phyloP scores from a whole-genome alignment of 257 asterid species.

The Plectranthus barbatus region DNA sequence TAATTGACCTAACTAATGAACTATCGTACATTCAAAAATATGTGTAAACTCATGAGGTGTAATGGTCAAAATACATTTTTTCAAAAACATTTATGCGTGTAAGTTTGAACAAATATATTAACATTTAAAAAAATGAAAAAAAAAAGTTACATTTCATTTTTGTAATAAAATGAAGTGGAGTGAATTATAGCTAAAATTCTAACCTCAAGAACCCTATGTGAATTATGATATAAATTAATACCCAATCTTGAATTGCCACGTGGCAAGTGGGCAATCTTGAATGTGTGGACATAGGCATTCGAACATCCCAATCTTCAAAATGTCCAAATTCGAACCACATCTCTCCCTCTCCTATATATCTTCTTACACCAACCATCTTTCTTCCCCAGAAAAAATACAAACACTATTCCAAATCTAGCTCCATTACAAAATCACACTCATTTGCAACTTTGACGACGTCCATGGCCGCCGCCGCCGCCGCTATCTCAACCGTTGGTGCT shows the following conservation, averaged over 20 bases:
- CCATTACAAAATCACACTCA: neutral
- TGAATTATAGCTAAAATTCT: constrained; percentile 6
- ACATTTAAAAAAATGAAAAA: neutral
- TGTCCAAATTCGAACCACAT: constrained; percentile 7
- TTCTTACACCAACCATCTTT: neutral
- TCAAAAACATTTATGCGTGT: no score
- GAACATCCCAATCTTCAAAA: constrained; percentile 9
- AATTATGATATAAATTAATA: neutral
- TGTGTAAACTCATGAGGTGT: no score
- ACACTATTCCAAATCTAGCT: neutral
- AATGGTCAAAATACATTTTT: no score
- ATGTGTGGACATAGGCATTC: constrained; percentile 54
- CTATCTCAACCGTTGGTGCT: constrained; percentile 63
- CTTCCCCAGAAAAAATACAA: neutral
- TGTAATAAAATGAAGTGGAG: constrained; percentile 26
- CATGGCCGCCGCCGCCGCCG: constrained; percentile 55
- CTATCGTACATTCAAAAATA: no score
- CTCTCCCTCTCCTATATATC: constrained; percentile 12
- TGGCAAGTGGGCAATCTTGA: constrained; percentile 46
- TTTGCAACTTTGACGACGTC: neutral
- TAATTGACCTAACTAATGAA: no score
- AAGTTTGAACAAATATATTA: no score
- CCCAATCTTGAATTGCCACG: constrained; percentile 27
- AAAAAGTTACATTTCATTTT: no score
- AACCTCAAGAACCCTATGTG: constrained; percentile 15